Percentiles rank a stretch among this genome's conserved stretches.
phyloP scores from a whole-genome alignment of 495 filamentous ascomycete genomes.

The Aspergillus campestris region DNA sequence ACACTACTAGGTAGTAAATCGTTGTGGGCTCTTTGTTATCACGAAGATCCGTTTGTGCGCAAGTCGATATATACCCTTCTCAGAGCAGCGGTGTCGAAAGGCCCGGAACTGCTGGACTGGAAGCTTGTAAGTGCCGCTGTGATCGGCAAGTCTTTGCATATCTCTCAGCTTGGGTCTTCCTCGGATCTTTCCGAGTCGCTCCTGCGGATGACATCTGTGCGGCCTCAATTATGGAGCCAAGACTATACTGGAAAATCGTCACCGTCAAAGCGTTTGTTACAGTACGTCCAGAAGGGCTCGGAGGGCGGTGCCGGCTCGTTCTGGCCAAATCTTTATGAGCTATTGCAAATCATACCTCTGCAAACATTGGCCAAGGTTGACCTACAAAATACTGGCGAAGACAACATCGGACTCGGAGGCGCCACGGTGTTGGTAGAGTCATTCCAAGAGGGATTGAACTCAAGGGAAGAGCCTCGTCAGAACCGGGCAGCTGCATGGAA shows the following conservation, averaged over 20 bases:
- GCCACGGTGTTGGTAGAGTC: conserved; percentile 46
- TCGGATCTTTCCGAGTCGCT: conserved; percentile 58
- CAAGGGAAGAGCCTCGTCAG: conserved; percentile 61
- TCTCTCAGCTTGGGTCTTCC: conserved; percentile 63
- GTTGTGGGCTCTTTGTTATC: conserved; percentile 66
- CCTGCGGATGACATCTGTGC: conserved; percentile 47
- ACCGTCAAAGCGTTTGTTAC: conserved; percentile 51
- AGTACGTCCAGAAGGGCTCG: conserved; percentile 78
- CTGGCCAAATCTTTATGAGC: conserved; percentile 56
- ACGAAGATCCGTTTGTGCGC: conserved; percentile 64
- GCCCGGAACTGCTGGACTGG: conserved; percentile 50
- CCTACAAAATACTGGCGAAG: conserved; percentile 28
- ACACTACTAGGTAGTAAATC: conserved; percentile 54
- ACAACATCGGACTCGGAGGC: conserved; percentile 16
- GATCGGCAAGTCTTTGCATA: conserved; percentile 58
- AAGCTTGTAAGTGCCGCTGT: conserved; percentile 57
- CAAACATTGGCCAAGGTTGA: conserved; percentile 41
- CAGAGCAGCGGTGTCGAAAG: conserved; percentile 46
- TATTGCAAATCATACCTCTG: conserved; percentile 53
- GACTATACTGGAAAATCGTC: conserved; percentile 59
- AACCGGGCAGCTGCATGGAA: conserved; percentile 63
- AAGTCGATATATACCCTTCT: conserved; percentile 62
- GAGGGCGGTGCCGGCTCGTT: conserved; percentile 59
- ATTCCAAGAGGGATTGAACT: conserved; percentile 58
- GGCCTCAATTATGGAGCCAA: conserved; percentile 68